Evolutionary conservation across 345 rosid species (phyloP).

Genomic region (Xanthoceras sorbifolium): DNA sequence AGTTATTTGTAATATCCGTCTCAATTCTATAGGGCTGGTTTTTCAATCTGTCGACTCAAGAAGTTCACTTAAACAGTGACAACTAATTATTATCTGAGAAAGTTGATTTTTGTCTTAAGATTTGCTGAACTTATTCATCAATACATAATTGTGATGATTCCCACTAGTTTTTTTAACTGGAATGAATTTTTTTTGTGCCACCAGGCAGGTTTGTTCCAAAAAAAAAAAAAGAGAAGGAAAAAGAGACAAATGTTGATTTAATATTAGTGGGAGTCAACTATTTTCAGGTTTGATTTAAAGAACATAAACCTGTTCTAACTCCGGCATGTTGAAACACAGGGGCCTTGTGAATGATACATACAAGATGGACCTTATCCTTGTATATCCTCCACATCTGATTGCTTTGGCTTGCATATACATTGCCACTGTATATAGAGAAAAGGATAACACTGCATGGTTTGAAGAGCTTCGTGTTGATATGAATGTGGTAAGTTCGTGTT

Average conservation of each 20-base stretch:
- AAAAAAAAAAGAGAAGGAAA: background rate
- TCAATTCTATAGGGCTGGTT: background rate
- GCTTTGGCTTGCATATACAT: slow-evolving; percentile 93
- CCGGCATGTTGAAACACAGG: slow-evolving; percentile 49
- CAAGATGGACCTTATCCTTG: slow-evolving; percentile 91
- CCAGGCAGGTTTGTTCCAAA: no score
- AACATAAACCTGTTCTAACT: background rate
- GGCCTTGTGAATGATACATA: slow-evolving; percentile 96
- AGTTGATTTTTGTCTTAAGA: background rate
- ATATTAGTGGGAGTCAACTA: background rate
- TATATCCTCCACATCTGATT: slow-evolving; percentile 84
- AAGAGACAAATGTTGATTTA: no score
- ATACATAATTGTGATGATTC: background rate
- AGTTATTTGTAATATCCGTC: background rate
- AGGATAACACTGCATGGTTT: slow-evolving; percentile 87
- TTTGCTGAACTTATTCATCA: background rate
- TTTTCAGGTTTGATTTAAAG: background rate
- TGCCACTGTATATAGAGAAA: slow-evolving; percentile 73
- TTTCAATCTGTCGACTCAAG: background rate
- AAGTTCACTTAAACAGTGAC: background rate
- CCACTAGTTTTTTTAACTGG: background rate
- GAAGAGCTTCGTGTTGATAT: slow-evolving; percentile 97
- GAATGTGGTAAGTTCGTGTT: slow-evolving; percentile 87
- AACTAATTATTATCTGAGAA: background rate
- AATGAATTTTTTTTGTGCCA: background rate